Conservation (phyloP, 768 basidiomycete genomes). For the Agrocybe pediades region DNA sequence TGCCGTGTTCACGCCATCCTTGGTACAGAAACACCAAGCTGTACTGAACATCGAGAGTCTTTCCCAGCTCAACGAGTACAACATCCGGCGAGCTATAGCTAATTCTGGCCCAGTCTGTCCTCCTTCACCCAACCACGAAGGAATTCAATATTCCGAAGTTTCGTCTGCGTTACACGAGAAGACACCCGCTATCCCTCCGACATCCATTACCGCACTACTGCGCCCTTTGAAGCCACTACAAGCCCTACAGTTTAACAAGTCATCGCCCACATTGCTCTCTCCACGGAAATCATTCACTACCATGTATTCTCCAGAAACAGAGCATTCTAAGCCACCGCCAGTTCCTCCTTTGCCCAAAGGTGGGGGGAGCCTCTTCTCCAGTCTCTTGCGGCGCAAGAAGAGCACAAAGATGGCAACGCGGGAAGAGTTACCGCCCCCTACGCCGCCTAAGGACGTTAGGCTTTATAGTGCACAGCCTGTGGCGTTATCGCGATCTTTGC, state of each 20-base stretch:
- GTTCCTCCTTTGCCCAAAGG: constrained; percentile 25
- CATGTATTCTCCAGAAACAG: constrained; percentile 26
- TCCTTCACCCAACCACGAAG: constrained; percentile 4
- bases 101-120: constrained; percentile 17
- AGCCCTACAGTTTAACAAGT: constrained; percentile 6
- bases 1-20: constrained; percentile 24
- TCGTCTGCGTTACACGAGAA: constrained; percentile 8
- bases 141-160: constrained; percentile 7
- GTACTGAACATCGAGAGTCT: constrained; percentile 47
- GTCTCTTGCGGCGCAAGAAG: constrained; percentile 43
- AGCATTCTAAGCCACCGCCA: constrained; percentile 16
- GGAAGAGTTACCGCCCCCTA: constrained; percentile 35
- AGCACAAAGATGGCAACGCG: constrained; percentile 27
- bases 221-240: constrained; percentile 9
- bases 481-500: constrained; percentile 17
- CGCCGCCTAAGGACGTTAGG: constrained; percentile 47
- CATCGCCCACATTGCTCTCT: constrained; percentile 3
- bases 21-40: constrained; percentile 42
- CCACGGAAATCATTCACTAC: constrained; percentile 34
- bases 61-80: constrained; percentile 42
- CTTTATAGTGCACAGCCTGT: constrained; percentile 18
- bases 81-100: constrained; percentile 35
- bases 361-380: constrained; percentile 29
- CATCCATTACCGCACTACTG: not conserved
- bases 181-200: constrained; percentile 1